Conservation (phyloP, 257 asterid species). For the Plantago ovata region DNA sequence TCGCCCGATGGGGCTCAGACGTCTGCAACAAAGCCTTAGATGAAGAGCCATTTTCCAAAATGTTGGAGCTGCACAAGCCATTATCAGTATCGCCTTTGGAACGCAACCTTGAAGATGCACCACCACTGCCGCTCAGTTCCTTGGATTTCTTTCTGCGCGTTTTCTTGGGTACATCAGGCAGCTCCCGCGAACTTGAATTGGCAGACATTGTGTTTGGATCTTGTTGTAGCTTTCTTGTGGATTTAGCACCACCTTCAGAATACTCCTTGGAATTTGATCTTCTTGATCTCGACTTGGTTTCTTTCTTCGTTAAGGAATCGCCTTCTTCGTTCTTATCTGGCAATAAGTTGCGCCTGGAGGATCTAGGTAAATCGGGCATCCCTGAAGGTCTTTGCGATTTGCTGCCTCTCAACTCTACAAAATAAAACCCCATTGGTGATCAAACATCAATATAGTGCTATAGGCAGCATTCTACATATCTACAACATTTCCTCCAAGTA, state of each 20-base stretch:
- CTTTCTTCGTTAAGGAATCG: constrained; percentile 37
- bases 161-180: constrained; percentile 47
- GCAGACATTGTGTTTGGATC: constrained; percentile 21
- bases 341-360: constrained; percentile 45
- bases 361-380: constrained; percentile 31
- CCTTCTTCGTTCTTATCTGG: constrained; percentile 26
- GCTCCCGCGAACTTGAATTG: constrained; percentile 27
- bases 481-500: too few species aligned
- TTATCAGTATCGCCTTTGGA: constrained; percentile 22
- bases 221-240: constrained; percentile 23
- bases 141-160: constrained; percentile 52
- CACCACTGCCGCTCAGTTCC: constrained; percentile 24
- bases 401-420: constrained; percentile 43
- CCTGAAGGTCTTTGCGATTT: constrained; percentile 25
- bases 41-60: constrained; percentile 21
- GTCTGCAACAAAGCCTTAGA: constrained; percentile 11
- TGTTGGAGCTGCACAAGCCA: constrained; percentile 16
- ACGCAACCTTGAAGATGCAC: constrained; percentile 35
- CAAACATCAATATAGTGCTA: neutral
- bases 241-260: constrained; percentile 28
- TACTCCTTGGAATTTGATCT: constrained; percentile 45
- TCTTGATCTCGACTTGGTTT: constrained; percentile 41
- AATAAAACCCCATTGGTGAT: neutral
- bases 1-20: constrained; percentile 5
- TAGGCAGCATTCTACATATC: neutral